Percentiles rank a stretch among this genome's conserved stretches.
These are phyloP conservation scores for Eutrema salsugineum DNA, from an alignment of 441 rosid genomes.

Conservation along the genomic window DNA sequence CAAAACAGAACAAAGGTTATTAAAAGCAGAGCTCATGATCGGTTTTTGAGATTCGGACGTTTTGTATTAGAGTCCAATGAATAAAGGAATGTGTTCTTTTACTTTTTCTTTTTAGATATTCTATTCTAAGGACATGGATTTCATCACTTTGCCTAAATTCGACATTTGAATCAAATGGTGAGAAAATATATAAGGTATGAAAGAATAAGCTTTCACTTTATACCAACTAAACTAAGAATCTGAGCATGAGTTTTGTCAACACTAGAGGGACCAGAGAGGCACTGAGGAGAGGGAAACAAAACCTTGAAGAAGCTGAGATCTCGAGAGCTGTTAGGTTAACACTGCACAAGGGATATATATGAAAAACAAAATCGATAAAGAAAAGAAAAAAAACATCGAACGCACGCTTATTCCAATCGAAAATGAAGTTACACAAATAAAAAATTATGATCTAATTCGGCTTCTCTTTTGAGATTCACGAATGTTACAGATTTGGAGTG, in stretches of 20 bases:
- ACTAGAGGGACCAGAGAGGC: conserved; percentile 14
- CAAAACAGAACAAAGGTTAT: conserved; percentile 11
- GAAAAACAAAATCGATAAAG: not conserved
- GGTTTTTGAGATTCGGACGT: conserved; percentile 28
- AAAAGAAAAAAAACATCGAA: not conserved
- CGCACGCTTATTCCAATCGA: not conserved
- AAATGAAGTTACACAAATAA: not conserved
- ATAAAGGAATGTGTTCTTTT: conserved; percentile 11
- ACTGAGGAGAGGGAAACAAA: conserved; percentile 8
- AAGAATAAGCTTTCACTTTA: conserved; percentile 5
- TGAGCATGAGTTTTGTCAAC: conserved; percentile 17
- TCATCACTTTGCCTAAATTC: conserved; percentile 17
- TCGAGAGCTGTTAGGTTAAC: conserved; percentile 12
- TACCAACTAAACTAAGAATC: conserved; percentile 8
- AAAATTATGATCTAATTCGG: not conserved
- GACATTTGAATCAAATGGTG: conserved; percentile 5
- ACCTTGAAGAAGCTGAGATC: conserved; percentile 32
- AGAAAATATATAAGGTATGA: not conserved
- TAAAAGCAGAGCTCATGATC: conserved; percentile 30
- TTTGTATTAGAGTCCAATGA: conserved; percentile 26
- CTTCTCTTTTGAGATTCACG: conserved; percentile 4
- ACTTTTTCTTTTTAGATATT: conserved; percentile 3
- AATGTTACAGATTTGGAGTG: conserved; percentile 27
- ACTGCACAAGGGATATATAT: conserved; percentile 25
- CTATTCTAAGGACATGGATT: conserved; percentile 22